Conservation (phyloP, 768 basidiomycete species). For the Podaxis sp. region DNA sequence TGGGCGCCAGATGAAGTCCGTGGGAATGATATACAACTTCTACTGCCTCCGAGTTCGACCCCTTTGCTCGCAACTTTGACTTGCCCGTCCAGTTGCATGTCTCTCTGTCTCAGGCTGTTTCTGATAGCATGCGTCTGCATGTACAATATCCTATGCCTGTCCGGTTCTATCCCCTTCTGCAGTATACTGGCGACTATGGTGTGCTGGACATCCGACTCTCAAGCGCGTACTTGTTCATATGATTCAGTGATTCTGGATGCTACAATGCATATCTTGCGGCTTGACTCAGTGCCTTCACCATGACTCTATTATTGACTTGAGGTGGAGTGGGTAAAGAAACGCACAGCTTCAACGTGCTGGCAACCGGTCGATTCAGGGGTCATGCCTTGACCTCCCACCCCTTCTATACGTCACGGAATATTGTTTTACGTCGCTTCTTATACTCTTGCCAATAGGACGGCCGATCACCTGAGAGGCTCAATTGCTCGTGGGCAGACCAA, state of each 20-base stretch:
- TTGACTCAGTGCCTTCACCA: background rate
- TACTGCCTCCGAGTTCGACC: background rate
- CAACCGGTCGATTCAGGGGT: background rate
- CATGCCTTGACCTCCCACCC: background rate
- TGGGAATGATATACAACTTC: background rate
- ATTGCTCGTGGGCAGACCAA: background rate
- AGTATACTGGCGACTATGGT: too few species aligned
- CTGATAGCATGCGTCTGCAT: too few species aligned
- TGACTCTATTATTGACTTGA: background rate
- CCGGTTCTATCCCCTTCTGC: too few species aligned
- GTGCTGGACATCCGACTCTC: too few species aligned
- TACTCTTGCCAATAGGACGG: background rate
- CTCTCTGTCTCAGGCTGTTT: background rate
- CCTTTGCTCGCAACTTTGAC: background rate
- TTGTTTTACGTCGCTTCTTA: background rate
- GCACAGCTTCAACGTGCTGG: background rate
- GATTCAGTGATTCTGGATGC: background rate
- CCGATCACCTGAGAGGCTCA: background rate
- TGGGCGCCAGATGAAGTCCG: background rate
- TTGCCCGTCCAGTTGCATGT: background rate
- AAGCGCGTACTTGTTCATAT: background rate
- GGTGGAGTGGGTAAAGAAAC: background rate
- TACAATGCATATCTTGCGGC: background rate
- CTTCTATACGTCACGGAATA: background rate
- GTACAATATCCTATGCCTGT: too few species aligned